Evolutionary conservation across 805 yeast genomes (phyloP), one percentile per base, ranked within the genome.

Genomic region (Metschnikowia santaceciliae): DNA sequence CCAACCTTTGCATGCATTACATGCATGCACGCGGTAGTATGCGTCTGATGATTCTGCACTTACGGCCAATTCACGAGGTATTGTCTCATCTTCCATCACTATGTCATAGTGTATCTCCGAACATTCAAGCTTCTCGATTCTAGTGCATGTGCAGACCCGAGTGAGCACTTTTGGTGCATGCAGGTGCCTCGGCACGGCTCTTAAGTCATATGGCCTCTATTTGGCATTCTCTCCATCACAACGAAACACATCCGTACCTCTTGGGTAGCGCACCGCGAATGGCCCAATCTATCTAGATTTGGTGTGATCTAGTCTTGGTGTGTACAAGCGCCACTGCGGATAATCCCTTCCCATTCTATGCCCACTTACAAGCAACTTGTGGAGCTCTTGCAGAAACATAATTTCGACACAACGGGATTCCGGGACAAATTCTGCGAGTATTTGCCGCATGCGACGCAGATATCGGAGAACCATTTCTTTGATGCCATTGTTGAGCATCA

Each of bases 401-500:
- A 49, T 32, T 50, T 46, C 32, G 48, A 42, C 26, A 51, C 53
- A 23, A 33, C 43, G 17, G 56, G 56, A 4, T 50, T 52, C 32
- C 42, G 41, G 20, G 36, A 45, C 36, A 45, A 13, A 4, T 30
- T 30, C 30, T 22, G 36, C n/a, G 48, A 45, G 7, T 45, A 45
- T 39, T 26, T 45, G 15, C 42, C 42, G 36, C 42, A 36, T 8
- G 15, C 34, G 15, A 45, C 26, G n/a, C 32, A 33, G n/a, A 8
- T 20, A 4, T 32, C 40, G 6, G 46, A 34, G 23, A 58, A 48
- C 35, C 46, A 57, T 34, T 47, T 56, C 30, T 64, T 70, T 46
- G 84, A 79, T 37, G 65, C 78, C 38, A 60, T 80, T 1, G 62
- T 79, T 6, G 84, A 80, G 55, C 80, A 80, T 56, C 83, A 80